phyloP scores from a whole-genome alignment of 805 yeast species.

The Isabelozyma heimii region DNA sequence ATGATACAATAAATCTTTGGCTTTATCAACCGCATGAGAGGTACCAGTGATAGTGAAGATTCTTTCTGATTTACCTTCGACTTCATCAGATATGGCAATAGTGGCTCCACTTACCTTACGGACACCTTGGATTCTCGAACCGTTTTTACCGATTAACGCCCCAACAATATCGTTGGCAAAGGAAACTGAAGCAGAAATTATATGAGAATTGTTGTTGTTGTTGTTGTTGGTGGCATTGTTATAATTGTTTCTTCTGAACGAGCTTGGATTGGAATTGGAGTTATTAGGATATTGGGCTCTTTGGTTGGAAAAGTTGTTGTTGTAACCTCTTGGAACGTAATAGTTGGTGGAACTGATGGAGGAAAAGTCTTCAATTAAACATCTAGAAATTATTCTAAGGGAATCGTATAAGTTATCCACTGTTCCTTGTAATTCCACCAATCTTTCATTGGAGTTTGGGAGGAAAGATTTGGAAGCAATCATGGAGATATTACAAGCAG shows the following conservation, averaged over 20 bases:
- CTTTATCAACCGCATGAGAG: conserved; percentile 53
- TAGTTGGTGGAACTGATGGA: conserved; percentile 61
- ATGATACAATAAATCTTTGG: conserved; percentile 54
- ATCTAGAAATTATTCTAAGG: conserved; percentile 58
- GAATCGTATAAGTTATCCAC: conserved; percentile 61
- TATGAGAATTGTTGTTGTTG: conserved; percentile 4
- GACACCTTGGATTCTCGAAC: conserved; percentile 82
- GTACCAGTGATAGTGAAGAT: conserved; percentile 70
- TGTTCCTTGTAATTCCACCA: conserved; percentile 83
- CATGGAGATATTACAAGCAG: conserved; percentile 66
- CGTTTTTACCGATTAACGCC: conserved; percentile 83
- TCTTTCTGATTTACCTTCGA: conserved; percentile 61
- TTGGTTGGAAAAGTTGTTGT: conserved; percentile 12
- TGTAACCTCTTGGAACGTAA: conserved; percentile 51
- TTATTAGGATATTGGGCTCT: conserved; percentile 6
- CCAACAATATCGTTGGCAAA: conserved; percentile 86
- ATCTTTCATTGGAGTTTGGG: conserved; percentile 78
- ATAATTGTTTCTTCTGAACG: not conserved
- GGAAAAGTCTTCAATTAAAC: conserved; percentile 72
- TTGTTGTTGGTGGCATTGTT: conserved; percentile 1
- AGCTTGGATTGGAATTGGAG: not conserved
- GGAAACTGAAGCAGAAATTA: conserved; percentile 40
- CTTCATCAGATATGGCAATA: conserved; percentile 71
- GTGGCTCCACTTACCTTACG: conserved; percentile 76
- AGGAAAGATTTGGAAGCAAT: conserved; percentile 84